Base-by-base conservation (phyloP, 164 flowering plant species). In the Magnolia sinica region DNA sequence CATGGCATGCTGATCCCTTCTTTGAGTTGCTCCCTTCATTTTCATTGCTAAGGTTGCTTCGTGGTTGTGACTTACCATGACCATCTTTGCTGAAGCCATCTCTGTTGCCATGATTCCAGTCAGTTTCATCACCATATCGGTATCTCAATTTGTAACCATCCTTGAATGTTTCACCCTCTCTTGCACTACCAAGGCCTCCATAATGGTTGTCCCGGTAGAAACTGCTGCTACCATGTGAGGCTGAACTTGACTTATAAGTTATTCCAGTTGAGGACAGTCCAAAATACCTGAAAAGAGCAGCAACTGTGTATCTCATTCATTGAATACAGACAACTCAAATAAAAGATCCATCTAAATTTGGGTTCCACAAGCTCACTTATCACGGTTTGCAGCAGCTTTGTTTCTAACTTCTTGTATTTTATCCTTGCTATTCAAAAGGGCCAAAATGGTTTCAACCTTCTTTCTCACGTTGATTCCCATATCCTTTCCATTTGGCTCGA, bases 401-500 rank as follows among this genome's bases (percentile, higher is more conserved):
- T 89, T 84, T 83, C 99, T 89, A 24, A 83, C 89, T 85, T 88
- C 96, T 84, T 91, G 93, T 74, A 96, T 93, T 82, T 93, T 96
- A 31, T 92, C 95, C 76, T 89, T 96, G 73, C 95, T 76, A 82
- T 91, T 89, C 80, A 96, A 75, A 79, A 95, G 91, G 45, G 82
- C 78, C 29, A 85, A 86, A 50, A 96, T 87, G 59, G 77, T 88
- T 83, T 96, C 98, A 31, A 87, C 93, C 84, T 93, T 96, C 83
- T 96, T 96, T 82, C 99, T 89, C 79, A 96, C 99, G 83, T 96
- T 96, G 74, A 96, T 88, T 55, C 99, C 99, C 86, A 87, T 14
- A 81, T 96, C 99, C 85, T 94, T 96, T 69, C 98, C 98, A 86
- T 78, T 95, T 76, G 96, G 98, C 81, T 96, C 99, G 72, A 88